phyloP scores from a whole-genome alignment of 495 filamentous ascomycete genomes.

The Aspergillus bertholletiae region DNA sequence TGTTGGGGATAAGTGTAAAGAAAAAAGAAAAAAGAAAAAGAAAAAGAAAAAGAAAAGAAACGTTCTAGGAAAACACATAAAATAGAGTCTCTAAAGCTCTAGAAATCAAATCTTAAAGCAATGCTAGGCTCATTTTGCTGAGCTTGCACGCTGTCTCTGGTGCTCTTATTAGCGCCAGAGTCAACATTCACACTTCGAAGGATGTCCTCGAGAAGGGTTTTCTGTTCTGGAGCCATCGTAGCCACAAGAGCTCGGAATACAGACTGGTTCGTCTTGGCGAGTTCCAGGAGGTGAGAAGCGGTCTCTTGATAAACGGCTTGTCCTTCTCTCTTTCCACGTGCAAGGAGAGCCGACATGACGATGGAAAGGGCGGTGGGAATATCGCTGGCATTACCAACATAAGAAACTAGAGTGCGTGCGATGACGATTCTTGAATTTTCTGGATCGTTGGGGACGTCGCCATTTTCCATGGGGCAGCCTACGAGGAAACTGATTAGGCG shows the following conservation, averaged over 20 bases:
- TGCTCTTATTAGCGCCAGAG: conserved; percentile 24
- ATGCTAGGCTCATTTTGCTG: conserved; percentile 73
- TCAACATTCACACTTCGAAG: conserved; percentile 56
- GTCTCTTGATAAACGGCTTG: conserved; percentile 60
- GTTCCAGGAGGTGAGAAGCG: conserved; percentile 69
- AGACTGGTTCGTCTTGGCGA: conserved; percentile 69
- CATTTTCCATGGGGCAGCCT: conserved; percentile 51
- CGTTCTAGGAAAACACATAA: not conserved
- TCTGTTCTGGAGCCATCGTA: conserved; percentile 66
- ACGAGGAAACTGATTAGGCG: conserved; percentile 71
- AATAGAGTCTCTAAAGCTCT: not conserved
- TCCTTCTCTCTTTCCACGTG: conserved; percentile 57
- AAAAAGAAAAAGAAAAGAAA: not conserved
- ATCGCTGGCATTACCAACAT: conserved; percentile 55
- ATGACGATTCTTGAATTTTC: conserved; percentile 67
- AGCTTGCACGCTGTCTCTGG: conserved; percentile 31
- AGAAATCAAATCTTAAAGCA: conserved; percentile 92
- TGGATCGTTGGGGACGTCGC: conserved; percentile 59
- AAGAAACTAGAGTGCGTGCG: conserved; percentile 68
- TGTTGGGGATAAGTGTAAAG: not conserved
- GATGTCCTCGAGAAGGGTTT: conserved; percentile 76
- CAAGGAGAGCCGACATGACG: conserved; percentile 75
- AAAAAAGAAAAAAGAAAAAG: not conserved
- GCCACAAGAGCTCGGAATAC: conserved; percentile 75
- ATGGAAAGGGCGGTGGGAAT: conserved; percentile 63